Evolutionary conservation across 192 early-diverging fungal species (phyloP), one percentile per base, ranked within the genome.

Genomic region (Coemansia sp.): DNA sequence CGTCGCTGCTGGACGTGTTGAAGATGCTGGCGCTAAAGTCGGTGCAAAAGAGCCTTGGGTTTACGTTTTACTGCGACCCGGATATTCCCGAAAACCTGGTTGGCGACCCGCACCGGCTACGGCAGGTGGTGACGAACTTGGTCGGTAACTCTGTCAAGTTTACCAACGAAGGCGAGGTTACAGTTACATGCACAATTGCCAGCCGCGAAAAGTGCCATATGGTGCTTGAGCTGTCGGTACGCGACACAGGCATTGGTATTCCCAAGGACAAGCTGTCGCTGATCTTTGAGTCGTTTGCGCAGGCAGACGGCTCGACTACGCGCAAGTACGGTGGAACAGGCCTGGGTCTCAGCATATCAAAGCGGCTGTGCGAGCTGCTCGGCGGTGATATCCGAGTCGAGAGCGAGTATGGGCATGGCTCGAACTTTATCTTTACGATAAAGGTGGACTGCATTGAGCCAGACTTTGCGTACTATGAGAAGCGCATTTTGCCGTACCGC

Each of bases 81-180:
- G 78, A 74, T 11, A 88, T 92, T 38, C 86, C 89, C 0, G 87
- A 88, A 56, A 84, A 86, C 66, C 58, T 92, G 4, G 82, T 92
- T 11, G 88, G 89, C 41, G 93, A 94, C 68, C 85, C 88, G 38
- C 68, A 90, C 32, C 82, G 93, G 38, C 58, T 92, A 38, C 79
- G 88, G 24, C 93, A 94, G 74, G 84, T 93, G 29, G 82, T 94
- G 59, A 92, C 89, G 9, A 94, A 94, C 54, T 73, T 94, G 23
- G 88, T 90, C 19, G 88, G 88, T 52, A 94, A 94, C 59, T 87
- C 90, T n/a, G 74, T 94, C 43, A 94, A 94, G 76, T 94, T 94
- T 29, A 94, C 91, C 16, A 87, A 83, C 2, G 83, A 85, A 57
- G 91, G 89, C 54, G 83, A 85, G 23, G 88, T 94, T 4, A 74